Evolutionary conservation across 2,329 filamentous ascomycete genomes (phyloP), one percentile per base, ranked within the genome.

Genomic region (Fonsecaea multimorphosa): DNA sequence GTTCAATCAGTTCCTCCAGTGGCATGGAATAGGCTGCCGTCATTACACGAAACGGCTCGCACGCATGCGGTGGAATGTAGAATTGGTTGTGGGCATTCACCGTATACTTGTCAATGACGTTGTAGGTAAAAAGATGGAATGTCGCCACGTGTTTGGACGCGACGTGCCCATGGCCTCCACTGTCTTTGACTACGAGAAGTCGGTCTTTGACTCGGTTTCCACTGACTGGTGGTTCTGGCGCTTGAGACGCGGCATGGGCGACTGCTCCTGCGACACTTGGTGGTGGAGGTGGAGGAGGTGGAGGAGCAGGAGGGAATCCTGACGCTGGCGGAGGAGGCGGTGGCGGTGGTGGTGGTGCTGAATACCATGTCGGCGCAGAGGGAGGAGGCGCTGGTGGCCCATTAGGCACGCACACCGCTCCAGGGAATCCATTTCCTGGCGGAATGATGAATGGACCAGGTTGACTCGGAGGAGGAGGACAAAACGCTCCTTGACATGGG

Each of bases 1-100:
- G 83, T 67, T 81, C 78, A 71, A 91, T 80, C 14, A 91, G 75
- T 59, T 89, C 84, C 0, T 77, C 82, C 84, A 46, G 86, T 85
- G 0, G 83, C 79, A 56, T 67, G 32, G 46, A 73, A 49, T 32
- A 72, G 54, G 24, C 85, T 85, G 52, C 86, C 85, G 0, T 84
- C 84, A 0, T 82, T 81, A 76, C 88, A 87, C 54, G 80, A 81
- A 76, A 89, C 78, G 68, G 86, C 83, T 69, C 67, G 51, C 55
- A 56, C 31, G 82, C 79, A 0, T 84, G 84, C 0, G 85, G 84
- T 66, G 84, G 81, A 1, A 78, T 74, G 0, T 76, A 66, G 69
- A 84, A 65, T 38, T 67, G 64, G 12, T 55, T 61, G 60, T 79
- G 64, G 83, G 78, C 7, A 71, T 71, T 0, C 38, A 60, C 38